phyloP scores from a whole-genome alignment of 2,329 filamentous ascomycete genomes.

The Xylaria sp. region DNA sequence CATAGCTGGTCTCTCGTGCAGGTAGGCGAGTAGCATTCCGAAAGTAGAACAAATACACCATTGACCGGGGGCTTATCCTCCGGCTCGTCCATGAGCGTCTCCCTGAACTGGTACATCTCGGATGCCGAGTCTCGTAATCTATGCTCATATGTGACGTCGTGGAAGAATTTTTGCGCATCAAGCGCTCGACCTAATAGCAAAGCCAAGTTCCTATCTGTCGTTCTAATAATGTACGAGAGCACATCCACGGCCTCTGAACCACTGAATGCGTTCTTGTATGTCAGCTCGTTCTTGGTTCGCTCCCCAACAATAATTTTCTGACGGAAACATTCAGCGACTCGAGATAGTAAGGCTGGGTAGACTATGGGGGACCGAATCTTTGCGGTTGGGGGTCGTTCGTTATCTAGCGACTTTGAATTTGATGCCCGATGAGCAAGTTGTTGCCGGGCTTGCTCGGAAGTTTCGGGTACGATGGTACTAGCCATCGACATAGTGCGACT shows the following conservation, averaged over 20 bases:
- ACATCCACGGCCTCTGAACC: constrained; percentile 95
- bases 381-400: constrained; percentile 62
- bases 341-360: constrained; percentile 91
- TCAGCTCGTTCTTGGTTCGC: constrained; percentile 92
- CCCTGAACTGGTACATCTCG: constrained; percentile 96
- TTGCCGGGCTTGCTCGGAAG: constrained; percentile 60
- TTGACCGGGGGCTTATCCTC: constrained; percentile 78
- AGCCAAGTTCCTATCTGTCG: constrained; percentile 92
- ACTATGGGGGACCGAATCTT: constrained; percentile 81
- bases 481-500: constrained; percentile 89
- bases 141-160: constrained; percentile 98
- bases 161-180: constrained; percentile 98
- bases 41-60: constrained; percentile 93
- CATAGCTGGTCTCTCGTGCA: constrained; percentile 95
- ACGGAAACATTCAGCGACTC: constrained; percentile 89
- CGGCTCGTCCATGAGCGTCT: constrained; percentile 85
- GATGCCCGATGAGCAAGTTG: constrained; percentile 61
- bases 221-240: constrained; percentile 95
- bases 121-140: constrained; percentile 89
- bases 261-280: constrained; percentile 96
- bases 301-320: constrained; percentile 86
- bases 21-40: constrained; percentile 97
- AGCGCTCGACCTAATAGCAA: constrained; percentile 87
- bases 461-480: constrained; percentile 74
- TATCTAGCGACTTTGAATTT: constrained; percentile 57